Percentiles rank a stretch among this genome's conserved stretches.
Conservation (phyloP, 768 basidiomycete species). For the Rhodosporidiobolus sp. region DNA sequence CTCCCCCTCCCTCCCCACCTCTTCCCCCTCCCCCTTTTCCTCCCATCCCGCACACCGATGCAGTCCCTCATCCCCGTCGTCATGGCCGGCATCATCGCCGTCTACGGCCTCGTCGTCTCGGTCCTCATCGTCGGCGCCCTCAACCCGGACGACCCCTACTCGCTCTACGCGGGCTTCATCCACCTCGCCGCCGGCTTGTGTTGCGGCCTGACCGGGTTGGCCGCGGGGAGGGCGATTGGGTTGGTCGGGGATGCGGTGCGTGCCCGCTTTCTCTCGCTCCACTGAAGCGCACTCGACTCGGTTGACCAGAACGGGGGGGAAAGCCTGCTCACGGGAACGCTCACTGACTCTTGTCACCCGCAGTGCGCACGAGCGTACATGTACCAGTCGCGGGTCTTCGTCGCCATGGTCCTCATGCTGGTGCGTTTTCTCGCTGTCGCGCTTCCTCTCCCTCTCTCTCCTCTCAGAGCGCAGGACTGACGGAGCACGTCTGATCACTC, state of each 20-base stretch:
- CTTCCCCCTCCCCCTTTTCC: background rate
- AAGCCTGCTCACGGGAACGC: no score
- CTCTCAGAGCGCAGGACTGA: no score
- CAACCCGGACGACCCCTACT: conserved; percentile 37
- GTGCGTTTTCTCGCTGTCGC: conserved; percentile 45
- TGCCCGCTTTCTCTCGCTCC: conserved; percentile 22
- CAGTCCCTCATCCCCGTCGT: conserved; percentile 94
- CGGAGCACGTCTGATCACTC: background rate
- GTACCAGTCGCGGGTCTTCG: conserved; percentile 84
- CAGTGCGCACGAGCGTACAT: conserved; percentile 90
- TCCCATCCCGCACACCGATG: background rate
- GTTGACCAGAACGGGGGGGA: no score
- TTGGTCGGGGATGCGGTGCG: conserved; percentile 87
- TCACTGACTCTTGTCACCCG: background rate
- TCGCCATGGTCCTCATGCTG: conserved; percentile 93
- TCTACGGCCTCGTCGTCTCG: conserved; percentile 92
- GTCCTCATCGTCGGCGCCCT: conserved; percentile 75
- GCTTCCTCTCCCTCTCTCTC: no score
- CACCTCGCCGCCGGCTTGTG: conserved; percentile 89
- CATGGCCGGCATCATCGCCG: conserved; percentile 97
- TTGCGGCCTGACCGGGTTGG: conserved; percentile 84
- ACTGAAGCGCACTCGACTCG: no score
- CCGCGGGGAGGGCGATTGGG: conserved; percentile 93
- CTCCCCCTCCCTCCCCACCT: background rate
- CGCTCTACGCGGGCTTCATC: conserved; percentile 61